Base-by-base conservation (phyloP, 2,329 filamentous ascomycete genomes). In the Beauveria rudraprayagi region DNA sequence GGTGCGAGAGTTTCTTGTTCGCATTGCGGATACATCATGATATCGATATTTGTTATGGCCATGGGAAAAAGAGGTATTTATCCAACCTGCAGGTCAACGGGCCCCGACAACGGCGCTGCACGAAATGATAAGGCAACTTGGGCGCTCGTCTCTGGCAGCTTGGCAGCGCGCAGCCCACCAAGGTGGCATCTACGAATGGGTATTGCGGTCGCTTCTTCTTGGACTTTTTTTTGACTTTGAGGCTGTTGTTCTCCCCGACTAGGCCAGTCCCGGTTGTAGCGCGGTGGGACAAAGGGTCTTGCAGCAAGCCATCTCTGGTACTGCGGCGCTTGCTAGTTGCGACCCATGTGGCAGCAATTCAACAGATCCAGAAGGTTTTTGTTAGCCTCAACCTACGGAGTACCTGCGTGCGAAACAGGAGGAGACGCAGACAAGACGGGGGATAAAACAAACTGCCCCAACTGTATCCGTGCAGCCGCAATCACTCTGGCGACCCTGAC, bases 341-440 rank as follows among this genome's bases (percentile, higher is more conserved):
- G 16, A 37, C 34, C 34, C 10, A 5, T 24, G 56, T 48, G 56
- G 48, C 56, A 44, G 56, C 48, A 46, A 60, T 60, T 60, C 56
- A 60, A 60, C 56, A 60, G 56, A 60, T 60, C 56, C 56, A 44
- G 30, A 30, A 53, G 48, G 34, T 41, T 58, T 60, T 60, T 16
- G 24, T 60, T 60, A 60, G 56, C 46, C 56, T 60, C 47, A 60
- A 58, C 44, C 40, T 34, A 16, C 22, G 22, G 30, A 14, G 30
- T 10, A 30, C 17, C 17, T 19, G 10, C 50, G 16, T 43, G 48
- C 55, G 43, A 57, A 26, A 48, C 53, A 30, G 26, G 54, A 37
- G n/a, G 54, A 47, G 43, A 22, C 48, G 50, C 28, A 16, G 19
- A 28, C n/a, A n/a, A 37, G 50, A 52, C 7, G 50, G 16, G 26